A percentile compares a stretch with the other conserved stretches of the same genome.
Conservation (phyloP, 139 green algal genomes). For the Micractinium sp. region DNA sequence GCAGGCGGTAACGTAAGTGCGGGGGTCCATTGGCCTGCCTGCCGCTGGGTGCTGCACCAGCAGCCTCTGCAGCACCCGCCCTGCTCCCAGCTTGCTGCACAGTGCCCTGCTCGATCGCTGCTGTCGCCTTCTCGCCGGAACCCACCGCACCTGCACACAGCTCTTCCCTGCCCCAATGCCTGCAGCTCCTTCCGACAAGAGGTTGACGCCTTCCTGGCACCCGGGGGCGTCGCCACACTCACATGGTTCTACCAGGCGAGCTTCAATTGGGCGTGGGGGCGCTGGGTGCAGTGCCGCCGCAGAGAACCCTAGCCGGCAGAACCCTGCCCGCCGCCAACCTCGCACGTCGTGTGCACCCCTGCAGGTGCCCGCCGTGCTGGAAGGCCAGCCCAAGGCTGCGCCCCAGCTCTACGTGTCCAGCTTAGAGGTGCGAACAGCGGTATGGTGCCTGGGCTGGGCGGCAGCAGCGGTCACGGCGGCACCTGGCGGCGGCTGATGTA, state of each 20-base stretch:
- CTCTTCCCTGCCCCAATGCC: background rate
- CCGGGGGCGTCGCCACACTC: conserved; percentile 55
- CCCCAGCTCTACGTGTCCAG: conserved; percentile 33
- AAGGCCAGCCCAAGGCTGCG: conserved; percentile 60
- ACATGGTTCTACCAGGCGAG: conserved; percentile 71
- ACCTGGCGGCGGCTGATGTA: no score
- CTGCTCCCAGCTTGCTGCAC: background rate
- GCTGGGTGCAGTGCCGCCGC: no score
- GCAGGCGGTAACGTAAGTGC: conserved; percentile 12
- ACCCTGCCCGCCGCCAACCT: background rate
- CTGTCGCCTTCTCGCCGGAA: background rate
- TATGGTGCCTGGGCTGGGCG: no score
- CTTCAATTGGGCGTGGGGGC: background rate
- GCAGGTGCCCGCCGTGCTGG: conserved; percentile 30
- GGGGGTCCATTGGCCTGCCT: no score
- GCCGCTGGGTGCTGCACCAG: background rate
- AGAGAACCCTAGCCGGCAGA: background rate
- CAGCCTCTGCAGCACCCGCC: background rate
- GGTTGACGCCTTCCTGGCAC: conserved; percentile 70
- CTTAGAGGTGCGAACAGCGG: background rate
- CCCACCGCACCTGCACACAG: background rate
- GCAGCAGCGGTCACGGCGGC: no score
- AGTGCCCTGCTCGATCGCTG: background rate
- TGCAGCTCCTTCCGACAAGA: conserved; percentile 61
- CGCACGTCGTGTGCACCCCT: background rate